phyloP scores from a whole-genome alignment of 1,139 yeast species.

The Hansenula lynferdii region DNA sequence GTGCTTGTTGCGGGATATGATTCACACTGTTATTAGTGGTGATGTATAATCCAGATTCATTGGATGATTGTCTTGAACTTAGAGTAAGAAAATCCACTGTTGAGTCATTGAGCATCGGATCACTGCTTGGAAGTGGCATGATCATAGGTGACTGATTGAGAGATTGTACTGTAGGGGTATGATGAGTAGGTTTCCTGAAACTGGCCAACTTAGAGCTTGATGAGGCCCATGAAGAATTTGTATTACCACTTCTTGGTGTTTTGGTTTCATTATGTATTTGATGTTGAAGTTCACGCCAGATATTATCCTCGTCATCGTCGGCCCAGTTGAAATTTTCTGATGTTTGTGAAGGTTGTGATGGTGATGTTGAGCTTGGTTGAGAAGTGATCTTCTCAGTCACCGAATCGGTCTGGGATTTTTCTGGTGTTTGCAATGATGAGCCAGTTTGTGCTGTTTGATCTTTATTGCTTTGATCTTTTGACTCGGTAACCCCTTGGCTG shows the following conservation, averaged over 20 bases:
- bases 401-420: no score
- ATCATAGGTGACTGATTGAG: conserved; percentile 18
- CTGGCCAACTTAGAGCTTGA: conserved; percentile 21
- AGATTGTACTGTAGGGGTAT: conserved; percentile 12
- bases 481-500: no score
- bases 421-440: neutral
- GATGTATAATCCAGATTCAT: conserved; percentile 5
- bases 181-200: conserved; percentile 15
- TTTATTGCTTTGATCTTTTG: no score
- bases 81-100: conserved; percentile 2
- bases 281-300: conserved; percentile 3
- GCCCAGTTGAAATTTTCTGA: neutral
- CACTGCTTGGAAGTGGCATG: conserved; percentile 7
- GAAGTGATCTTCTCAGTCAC: no score
- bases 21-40: no score
- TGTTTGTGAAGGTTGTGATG: neutral
- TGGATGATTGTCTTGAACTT: neutral
- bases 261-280: conserved; percentile 3
- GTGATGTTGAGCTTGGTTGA: neutral
- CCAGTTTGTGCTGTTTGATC: neutral
- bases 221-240: conserved; percentile 12
- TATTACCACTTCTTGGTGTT: neutral
- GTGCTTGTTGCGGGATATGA: conserved; percentile 1
- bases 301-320: conserved; percentile 1
- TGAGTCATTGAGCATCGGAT: conserved; percentile 5